Percentiles rank a stretch among this genome's conserved stretches.
phyloP scores from a whole-genome alignment of 306 rosid species.

The Boehmeria nivea region DNA sequence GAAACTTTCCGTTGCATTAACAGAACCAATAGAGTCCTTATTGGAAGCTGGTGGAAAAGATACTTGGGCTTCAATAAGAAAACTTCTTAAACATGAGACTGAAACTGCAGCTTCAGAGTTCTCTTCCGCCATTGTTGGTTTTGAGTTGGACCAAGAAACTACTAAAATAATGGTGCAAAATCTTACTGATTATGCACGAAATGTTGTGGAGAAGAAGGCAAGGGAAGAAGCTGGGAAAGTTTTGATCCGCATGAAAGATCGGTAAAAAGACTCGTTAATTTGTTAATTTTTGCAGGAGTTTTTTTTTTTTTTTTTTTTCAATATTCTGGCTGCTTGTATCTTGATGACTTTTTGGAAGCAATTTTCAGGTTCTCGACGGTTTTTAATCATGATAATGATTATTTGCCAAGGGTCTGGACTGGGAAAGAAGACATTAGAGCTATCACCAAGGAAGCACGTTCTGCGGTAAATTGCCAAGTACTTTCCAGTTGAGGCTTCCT shows the following conservation, averaged over 20 bases:
- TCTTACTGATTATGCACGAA: constrained; percentile 60
- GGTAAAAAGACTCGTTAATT: constrained; percentile 30
- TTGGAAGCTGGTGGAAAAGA: constrained; percentile 67
- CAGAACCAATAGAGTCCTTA: constrained; percentile 60
- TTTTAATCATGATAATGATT: constrained; percentile 75
- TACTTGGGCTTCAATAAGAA: constrained; percentile 70
- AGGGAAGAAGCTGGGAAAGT: constrained; percentile 76
- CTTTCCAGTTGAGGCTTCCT: too few relatives aligned
- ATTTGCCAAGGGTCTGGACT: constrained; percentile 89
- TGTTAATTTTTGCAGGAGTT: too few relatives aligned
- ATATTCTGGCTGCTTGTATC: constrained; percentile 5
- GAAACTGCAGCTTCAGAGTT: constrained; percentile 45
- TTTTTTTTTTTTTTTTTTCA: neutral
- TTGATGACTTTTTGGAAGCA: neutral
- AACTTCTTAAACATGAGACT: constrained; percentile 63
- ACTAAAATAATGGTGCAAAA: constrained; percentile 39
- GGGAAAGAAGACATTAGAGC: constrained; percentile 77
- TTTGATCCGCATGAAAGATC: constrained; percentile 82
- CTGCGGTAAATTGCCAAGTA: constrained; percentile 42
- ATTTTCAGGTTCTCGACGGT: constrained; percentile 73
- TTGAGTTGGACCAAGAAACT: constrained; percentile 64
- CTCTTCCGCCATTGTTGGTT: constrained; percentile 46
- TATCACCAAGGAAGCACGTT: constrained; percentile 66
- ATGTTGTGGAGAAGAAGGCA: constrained; percentile 69
- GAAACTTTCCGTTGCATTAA: constrained; percentile 48